Base-by-base conservation (phyloP, 2,329 filamentous ascomycete species). In the Bretziella fagacearum region DNA sequence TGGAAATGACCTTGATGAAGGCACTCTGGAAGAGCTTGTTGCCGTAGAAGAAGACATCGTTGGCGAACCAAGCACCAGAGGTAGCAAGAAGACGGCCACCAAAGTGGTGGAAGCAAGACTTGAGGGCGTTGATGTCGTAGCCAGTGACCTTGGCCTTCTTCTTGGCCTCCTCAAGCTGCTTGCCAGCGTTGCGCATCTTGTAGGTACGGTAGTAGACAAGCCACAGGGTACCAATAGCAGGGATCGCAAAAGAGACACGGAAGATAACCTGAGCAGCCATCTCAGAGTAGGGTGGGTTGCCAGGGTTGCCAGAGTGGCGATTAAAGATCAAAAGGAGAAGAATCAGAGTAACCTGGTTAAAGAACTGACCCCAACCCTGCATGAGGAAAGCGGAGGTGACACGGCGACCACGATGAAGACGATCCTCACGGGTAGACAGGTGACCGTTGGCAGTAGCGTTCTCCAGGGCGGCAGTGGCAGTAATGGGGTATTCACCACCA, bases 41-140 rank as follows among this genome's bases (percentile, higher is more conserved):
- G 56, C 89, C 89, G 68, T 96, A 96, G 70, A 96, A 96, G 73
- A 96, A 95, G 54, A 96, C 81, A 59, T 96, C 89, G 63, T 96
- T 96, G 67, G 80, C 84, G 64, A 89, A 96, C 89, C 89, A 96
- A 29, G 79, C 75, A 48, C 83, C 83, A 8, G 87, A 79, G 17
- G 89, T 95, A 43, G 89, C 89, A 17, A 94, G 58, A 20, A 96
- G 66, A 55, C 89, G 85, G 45, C 82, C 81, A 41, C 86, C 85
- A 55, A 95, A 96, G 67, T 93, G 77, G 49, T 65, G 73, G 64
- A 87, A 76, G 39, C 84, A 89, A 57, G 84, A 68, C 55, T 73
- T 74, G 46, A 96, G 71, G 23, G 89, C 93, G 56, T 80, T 66
- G n/a, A 83, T 68, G 58, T 96, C 89, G 67, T 96, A 96, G 49